Conservation (phyloP, 495 filamentous ascomycete species). For the Xylaria flabelliformis region DNA sequence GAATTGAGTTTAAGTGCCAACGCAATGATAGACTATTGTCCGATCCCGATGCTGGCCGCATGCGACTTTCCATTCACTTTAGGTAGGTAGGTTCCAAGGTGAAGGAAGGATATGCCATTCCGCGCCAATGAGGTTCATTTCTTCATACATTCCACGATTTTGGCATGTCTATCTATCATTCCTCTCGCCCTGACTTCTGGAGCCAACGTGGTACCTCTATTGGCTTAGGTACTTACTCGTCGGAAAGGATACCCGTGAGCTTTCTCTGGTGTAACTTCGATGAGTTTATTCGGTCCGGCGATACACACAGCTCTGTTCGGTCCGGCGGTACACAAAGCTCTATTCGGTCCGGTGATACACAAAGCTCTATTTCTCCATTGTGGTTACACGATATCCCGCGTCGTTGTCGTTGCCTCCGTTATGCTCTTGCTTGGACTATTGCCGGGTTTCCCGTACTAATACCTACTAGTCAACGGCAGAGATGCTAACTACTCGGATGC, state of each 20-base stretch:
- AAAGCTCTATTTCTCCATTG: neutral
- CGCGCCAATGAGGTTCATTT: neutral
- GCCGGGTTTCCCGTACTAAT: neutral
- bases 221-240: too few relatives aligned
- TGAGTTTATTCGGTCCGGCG: neutral
- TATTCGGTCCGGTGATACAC: neutral
- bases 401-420: neutral
- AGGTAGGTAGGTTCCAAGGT: neutral
- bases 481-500: neutral
- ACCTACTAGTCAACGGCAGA: neutral
- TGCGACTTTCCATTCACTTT: neutral
- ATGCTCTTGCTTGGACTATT: too few relatives aligned
- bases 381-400: neutral
- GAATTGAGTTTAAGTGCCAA: neutral
- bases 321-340: neutral
- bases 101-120: neutral
- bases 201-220: neutral
- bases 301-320: neutral
- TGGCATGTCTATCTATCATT: neutral
- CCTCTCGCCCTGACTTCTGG: neutral
- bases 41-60: constrained; percentile 21
- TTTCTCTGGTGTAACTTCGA: neutral
- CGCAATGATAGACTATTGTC: neutral
- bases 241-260: neutral
- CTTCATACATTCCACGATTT: neutral